phyloP scores from a whole-genome alignment of 495 filamentous ascomycete genomes.

The Tuber microsphaerosporum region DNA sequence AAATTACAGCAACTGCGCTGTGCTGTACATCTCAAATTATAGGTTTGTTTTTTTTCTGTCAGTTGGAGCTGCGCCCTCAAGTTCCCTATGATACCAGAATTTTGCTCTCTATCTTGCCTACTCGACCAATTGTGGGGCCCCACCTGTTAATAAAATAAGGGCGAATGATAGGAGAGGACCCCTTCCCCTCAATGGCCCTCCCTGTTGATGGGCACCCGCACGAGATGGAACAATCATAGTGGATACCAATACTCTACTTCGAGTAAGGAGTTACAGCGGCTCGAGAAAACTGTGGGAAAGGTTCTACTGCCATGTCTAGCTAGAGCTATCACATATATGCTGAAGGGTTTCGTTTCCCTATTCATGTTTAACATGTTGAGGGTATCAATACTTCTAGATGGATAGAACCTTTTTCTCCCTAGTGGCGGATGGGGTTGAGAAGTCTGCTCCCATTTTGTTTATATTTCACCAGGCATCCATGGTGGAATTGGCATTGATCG shows the following conservation, averaged over 20 bases:
- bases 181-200: background rate
- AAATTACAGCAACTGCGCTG: background rate
- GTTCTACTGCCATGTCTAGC: background rate
- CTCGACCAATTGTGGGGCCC: background rate
- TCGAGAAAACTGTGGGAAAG: background rate
- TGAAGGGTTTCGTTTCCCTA: background rate
- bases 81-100: background rate
- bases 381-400: background rate
- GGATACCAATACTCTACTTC: background rate
- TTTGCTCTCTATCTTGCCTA: background rate
- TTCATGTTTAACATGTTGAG: background rate
- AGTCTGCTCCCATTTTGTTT: background rate
- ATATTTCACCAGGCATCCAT: background rate
- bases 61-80: background rate
- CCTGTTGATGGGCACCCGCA: background rate
- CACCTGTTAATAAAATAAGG: background rate
- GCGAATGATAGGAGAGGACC: background rate
- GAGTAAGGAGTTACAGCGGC: background rate
- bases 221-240: background rate
- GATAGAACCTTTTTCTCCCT: background rate
- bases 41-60: background rate
- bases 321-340: background rate
- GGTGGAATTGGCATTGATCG: background rate
- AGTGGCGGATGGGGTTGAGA: background rate
- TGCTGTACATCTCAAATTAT: background rate